Evolutionary conservation across 129 eudicot genomes (phyloP), one percentile per base, ranked within the genome.

Genomic region (Flaveria robusta): DNA sequence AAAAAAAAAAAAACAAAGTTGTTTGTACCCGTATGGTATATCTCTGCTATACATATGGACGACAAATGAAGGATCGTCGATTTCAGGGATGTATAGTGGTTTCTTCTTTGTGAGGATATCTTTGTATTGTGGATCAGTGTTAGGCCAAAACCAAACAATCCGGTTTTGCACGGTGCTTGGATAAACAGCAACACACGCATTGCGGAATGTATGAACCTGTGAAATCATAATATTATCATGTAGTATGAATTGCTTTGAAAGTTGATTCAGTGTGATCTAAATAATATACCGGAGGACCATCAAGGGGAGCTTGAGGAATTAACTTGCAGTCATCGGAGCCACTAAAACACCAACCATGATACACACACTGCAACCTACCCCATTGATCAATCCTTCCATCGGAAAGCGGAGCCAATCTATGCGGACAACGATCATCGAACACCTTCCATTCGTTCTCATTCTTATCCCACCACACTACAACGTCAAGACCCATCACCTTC

Each of bases 351-450:
- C 66, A 59, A 6, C 66, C 66, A 59, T 59, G 66, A n/a, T 59
- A 59, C 37, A 59, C 66, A 59, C 66, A 59, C 34, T 59, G 66
- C 66, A 59, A 59, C 66, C 66, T 59, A 10, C 66, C 66, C 66
- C 9, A 3, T 7, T 23, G 66, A 59, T 59, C 66, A 3, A 59
- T 59, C 16, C 66, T 59, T 59, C 97, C 97, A 68, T 91, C 89
- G 1, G 96, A 88, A 65, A 91, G 78, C 6, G 95, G 97, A 65
- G 97, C 95, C 81, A 88, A 72, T 55, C 97, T 70, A 54, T 91
- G 97, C 15, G 97, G 97, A 74, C 97, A 91, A 10, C 31, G 49
- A 79, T 91, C 97, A 26, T 88, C 90, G 75, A 91, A 88, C 78
- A 91, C 97, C 83, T 85, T 88, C 97, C 96, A 91, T 31, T 27